Conservation (phyloP, 75 land plant species). For the Picea sitchensis region DNA sequence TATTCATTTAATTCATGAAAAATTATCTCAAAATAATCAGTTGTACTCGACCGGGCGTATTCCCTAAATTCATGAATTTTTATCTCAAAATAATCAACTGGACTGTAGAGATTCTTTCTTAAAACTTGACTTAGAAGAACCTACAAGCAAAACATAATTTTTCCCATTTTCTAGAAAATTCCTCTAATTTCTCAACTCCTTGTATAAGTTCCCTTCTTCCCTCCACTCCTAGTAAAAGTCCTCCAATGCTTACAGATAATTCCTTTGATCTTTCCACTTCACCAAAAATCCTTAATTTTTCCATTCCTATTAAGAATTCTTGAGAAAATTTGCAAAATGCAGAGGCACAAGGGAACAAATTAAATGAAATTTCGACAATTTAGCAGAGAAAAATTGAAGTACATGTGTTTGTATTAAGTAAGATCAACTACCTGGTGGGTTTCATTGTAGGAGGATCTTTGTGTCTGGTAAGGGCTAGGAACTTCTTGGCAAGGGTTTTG, state of each 20-base stretch:
- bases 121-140: not conserved
- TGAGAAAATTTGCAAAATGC: not conserved
- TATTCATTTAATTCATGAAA: too few species aligned
- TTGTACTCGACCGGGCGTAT: too few species aligned
- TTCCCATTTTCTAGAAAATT: not conserved
- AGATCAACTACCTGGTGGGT: slow-evolving; percentile 15
- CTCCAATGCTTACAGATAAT: too few species aligned
- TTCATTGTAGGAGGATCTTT: slow-evolving; percentile 22
- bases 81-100: too few species aligned
- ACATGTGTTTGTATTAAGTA: slow-evolving; percentile 53
- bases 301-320: not conserved
- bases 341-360: not conserved
- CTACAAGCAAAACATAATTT: not conserved
- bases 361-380: not conserved
- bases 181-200: not conserved
- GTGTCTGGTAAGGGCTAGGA: slow-evolving; percentile 1
- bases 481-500: not conserved
- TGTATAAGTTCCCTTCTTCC: too few species aligned
- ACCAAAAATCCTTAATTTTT: too few species aligned
- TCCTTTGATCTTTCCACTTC: too few species aligned
- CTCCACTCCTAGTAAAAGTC: too few species aligned
- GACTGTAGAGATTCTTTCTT: too few species aligned
- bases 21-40: too few species aligned
- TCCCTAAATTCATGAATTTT: too few species aligned
- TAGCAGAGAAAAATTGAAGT: not conserved